A percentile compares a stretch with the other conserved stretches of the same genome.
phyloP scores from a whole-genome alignment of 2,329 filamentous ascomycete species.

The Xylariaceae sp. region DNA sequence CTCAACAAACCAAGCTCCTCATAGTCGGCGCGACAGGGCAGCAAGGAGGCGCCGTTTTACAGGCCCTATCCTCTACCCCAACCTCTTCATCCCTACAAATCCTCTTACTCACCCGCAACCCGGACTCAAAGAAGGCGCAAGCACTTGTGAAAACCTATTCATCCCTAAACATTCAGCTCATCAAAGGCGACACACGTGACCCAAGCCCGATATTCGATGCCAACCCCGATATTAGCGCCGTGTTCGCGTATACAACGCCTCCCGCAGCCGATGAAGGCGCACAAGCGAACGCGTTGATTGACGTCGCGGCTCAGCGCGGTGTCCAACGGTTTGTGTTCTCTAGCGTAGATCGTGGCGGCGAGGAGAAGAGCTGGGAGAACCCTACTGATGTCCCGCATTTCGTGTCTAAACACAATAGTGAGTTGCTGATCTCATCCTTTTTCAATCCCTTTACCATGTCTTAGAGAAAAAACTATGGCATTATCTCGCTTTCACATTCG shows the following conservation, averaged over 20 bases:
- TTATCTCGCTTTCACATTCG: background rate
- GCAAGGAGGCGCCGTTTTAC: slow-evolving; percentile 32
- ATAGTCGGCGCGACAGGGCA: slow-evolving; percentile 37
- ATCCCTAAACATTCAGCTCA: slow-evolving; percentile 29
- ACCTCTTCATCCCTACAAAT: slow-evolving; percentile 26
- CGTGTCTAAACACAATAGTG: slow-evolving; percentile 47
- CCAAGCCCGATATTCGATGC: slow-evolving; percentile 33
- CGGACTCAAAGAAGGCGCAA: slow-evolving; percentile 30
- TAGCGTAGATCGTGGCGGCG: slow-evolving; percentile 61
- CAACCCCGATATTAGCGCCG: slow-evolving; percentile 27
- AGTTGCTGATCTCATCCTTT: background rate
- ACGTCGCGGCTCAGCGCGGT: slow-evolving; percentile 35
- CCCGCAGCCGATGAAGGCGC: slow-evolving; percentile 32
- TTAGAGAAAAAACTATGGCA: background rate
- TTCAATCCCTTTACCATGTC: background rate
- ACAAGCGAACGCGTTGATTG: slow-evolving; percentile 34
- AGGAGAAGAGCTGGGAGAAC: slow-evolving; percentile 43
- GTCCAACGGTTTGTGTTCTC: slow-evolving; percentile 59
- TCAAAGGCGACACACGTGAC: slow-evolving; percentile 32
- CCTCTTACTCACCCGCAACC: slow-evolving; percentile 31
- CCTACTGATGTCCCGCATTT: slow-evolving; percentile 56
- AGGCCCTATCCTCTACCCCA: slow-evolving; percentile 16
- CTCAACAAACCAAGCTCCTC: slow-evolving; percentile 25
- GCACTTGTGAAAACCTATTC: slow-evolving; percentile 14
- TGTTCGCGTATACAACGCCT: slow-evolving; percentile 34